These are phyloP conservation scores for Simmondsia chinensis DNA, from an alignment of 148 eudicot genomes.

Conservation along the genomic window DNA sequence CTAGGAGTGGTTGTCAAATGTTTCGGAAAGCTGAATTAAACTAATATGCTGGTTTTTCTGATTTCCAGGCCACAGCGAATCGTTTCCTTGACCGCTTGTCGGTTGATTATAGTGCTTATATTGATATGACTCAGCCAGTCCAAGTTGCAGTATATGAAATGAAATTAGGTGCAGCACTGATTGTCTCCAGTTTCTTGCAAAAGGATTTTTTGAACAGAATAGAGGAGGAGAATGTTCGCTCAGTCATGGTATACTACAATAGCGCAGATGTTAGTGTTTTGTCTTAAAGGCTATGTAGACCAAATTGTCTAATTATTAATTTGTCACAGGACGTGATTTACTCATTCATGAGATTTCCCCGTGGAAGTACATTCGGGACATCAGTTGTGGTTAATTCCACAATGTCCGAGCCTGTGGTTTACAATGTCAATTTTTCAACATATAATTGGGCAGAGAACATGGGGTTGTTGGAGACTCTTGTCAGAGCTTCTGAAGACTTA, in stretches of 20 bases:
- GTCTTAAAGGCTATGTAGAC: not conserved
- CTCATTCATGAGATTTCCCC: constrained; percentile 78
- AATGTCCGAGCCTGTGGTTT: constrained; percentile 23
- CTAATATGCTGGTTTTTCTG: not conserved
- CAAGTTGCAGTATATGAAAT: constrained; percentile 89
- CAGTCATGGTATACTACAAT: constrained; percentile 35
- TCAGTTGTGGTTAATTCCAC: constrained; percentile 24
- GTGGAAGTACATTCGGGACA: constrained; percentile 32
- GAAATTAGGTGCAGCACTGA: constrained; percentile 73
- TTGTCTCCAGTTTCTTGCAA: constrained; percentile 39
- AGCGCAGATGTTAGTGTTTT: not conserved
- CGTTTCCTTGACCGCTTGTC: constrained; percentile 65
- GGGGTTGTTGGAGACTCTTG: constrained; percentile 46
- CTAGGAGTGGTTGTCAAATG: no score
- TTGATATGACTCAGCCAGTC: constrained; percentile 77
- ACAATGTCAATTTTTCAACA: constrained; percentile 28
- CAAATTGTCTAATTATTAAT: constrained; percentile 3
- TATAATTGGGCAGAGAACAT: constrained; percentile 28
- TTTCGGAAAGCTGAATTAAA: not conserved
- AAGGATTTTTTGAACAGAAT: constrained; percentile 30
- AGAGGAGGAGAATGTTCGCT: constrained; percentile 30
- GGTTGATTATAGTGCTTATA: constrained; percentile 48
- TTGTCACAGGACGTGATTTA: constrained; percentile 49
- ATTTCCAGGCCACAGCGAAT: constrained; percentile 57
- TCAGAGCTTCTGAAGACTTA: constrained; percentile 19